Percentiles rank a stretch among this genome's conserved stretches.
These are phyloP conservation scores for Colletotrichum tabaci DNA, from an alignment of 2,329 filamentous ascomycete species.

Conservation along the genomic window DNA sequence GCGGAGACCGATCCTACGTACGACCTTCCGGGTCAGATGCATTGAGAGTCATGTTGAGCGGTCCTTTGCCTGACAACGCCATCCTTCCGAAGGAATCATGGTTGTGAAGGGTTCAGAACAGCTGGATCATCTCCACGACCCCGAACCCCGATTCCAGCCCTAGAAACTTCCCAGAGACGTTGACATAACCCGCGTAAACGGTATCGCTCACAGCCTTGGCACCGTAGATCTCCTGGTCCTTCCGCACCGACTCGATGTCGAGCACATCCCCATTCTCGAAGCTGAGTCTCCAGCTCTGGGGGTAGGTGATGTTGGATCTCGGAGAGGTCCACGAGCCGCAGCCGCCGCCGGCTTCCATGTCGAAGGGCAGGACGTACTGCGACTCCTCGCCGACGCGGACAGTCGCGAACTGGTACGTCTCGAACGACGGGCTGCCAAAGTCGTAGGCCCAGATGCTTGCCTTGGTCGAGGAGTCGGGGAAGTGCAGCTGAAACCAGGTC, in stretches of 20 bases:
- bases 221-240: slow-evolving; percentile 17
- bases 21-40: no score
- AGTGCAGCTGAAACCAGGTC: slow-evolving; percentile 23
- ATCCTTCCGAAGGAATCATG: no score
- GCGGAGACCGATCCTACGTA: no score
- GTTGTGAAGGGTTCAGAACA: neutral
- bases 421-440: neutral
- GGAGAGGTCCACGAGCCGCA: neutral
- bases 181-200: slow-evolving; percentile 6
- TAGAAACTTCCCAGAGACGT: neutral
- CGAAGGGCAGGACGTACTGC: neutral
- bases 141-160: neutral
- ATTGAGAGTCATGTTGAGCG: no score
- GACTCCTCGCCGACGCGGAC: neutral
- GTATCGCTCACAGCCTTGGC: neutral
- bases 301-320: neutral
- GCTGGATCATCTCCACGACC: slow-evolving; percentile 8
- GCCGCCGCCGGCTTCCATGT: neutral
- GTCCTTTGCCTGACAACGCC: no score
- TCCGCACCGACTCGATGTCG: neutral
- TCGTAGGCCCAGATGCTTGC: slow-evolving; percentile 15
- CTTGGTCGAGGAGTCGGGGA: slow-evolving; percentile 7
- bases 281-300: neutral
- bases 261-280: slow-evolving; percentile 20
- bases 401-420: slow-evolving; percentile 1